A percentile compares a stretch with the other conserved stretches of the same genome.
Evolutionary conservation across 352 stramenopile species (phyloP).

Genomic region (Phytophthora cactorum): DNA sequence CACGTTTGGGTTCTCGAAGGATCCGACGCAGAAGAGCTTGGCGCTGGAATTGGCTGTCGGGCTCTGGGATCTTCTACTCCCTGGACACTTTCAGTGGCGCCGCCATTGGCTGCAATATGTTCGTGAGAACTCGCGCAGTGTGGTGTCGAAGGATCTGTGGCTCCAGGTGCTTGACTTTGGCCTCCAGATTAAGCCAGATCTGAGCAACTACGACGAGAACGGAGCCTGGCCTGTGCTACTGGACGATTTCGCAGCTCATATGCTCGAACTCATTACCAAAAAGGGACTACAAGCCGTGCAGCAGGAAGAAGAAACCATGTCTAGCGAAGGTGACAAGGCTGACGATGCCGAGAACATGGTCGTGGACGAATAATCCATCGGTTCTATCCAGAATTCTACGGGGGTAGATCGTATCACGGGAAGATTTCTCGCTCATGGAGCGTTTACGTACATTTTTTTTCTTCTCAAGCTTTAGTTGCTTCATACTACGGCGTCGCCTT

Average conservation of each 20-base stretch:
- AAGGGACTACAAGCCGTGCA: slow-evolving; percentile 50
- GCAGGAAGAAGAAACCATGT: slow-evolving; percentile 45
- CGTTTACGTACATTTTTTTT: slow-evolving; percentile 8
- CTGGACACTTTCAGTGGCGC: slow-evolving; percentile 64
- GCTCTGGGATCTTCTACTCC: slow-evolving; percentile 80
- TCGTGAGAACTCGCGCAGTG: slow-evolving; percentile 68
- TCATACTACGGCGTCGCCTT: too few species aligned
- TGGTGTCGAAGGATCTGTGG: slow-evolving; percentile 87
- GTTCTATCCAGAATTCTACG: neutral
- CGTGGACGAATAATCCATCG: slow-evolving; percentile 40
- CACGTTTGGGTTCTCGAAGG: slow-evolving; percentile 85
- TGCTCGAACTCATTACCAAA: slow-evolving; percentile 59
- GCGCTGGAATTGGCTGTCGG: slow-evolving; percentile 70
- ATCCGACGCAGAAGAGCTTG: slow-evolving; percentile 84
- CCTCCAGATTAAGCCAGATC: slow-evolving; percentile 63
- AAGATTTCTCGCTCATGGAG: too few species aligned
- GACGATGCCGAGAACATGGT: slow-evolving; percentile 61
- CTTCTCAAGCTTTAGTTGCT: neutral
- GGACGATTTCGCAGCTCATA: slow-evolving; percentile 82
- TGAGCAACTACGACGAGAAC: slow-evolving; percentile 91
- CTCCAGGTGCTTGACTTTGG: slow-evolving; percentile 88
- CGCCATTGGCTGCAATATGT: slow-evolving; percentile 79
- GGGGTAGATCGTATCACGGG: too few species aligned
- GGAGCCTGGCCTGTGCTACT: slow-evolving; percentile 87
- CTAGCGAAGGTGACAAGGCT: slow-evolving; percentile 20